Evolutionary conservation across 2,329 filamentous ascomycete species (phyloP).

Genomic region (Sclerotinia borealis): DNA sequence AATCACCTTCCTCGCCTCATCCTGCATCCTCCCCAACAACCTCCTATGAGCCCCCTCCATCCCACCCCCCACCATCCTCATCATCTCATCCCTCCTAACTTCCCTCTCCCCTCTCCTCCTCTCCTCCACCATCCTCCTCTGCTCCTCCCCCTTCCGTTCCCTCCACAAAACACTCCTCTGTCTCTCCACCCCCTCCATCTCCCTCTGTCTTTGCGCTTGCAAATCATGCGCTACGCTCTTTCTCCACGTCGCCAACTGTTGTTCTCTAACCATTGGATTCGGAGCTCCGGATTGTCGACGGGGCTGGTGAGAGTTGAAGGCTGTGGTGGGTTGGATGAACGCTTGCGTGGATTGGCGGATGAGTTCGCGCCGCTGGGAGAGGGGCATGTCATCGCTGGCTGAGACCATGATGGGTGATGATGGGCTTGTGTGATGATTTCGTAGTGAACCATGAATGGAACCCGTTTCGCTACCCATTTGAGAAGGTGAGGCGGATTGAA

Average conservation of each 20-base stretch:
- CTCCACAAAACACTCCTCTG: constrained; percentile 51
- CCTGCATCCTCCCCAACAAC: constrained; percentile 46
- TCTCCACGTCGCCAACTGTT: constrained; percentile 61
- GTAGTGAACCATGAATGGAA: constrained; percentile 31
- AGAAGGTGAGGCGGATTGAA: neutral
- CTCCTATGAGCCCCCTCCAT: constrained; percentile 73
- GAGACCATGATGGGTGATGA: constrained; percentile 35
- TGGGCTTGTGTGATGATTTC: neutral
- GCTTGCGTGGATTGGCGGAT: constrained; percentile 39
- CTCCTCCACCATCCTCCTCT: constrained; percentile 51
- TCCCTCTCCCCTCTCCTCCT: constrained; percentile 53
- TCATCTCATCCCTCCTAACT: constrained; percentile 63
- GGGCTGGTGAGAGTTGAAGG: constrained; percentile 51
- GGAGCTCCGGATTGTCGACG: constrained; percentile 41
- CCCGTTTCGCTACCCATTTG: constrained; percentile 37
- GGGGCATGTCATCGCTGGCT: constrained; percentile 59
- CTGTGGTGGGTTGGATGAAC: constrained; percentile 20
- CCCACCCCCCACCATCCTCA: constrained; percentile 66
- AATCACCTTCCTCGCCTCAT: neutral
- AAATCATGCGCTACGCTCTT: constrained; percentile 59
- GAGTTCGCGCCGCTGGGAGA: constrained; percentile 60
- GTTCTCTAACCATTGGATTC: constrained; percentile 43
- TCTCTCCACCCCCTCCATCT: constrained; percentile 41
- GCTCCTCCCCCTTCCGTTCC: constrained; percentile 50
- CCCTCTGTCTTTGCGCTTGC: constrained; percentile 33